Evolutionary conservation across 208 protist genomes (phyloP), one percentile per base, ranked within the genome.

Genomic region (Crithidia sp.): DNA sequence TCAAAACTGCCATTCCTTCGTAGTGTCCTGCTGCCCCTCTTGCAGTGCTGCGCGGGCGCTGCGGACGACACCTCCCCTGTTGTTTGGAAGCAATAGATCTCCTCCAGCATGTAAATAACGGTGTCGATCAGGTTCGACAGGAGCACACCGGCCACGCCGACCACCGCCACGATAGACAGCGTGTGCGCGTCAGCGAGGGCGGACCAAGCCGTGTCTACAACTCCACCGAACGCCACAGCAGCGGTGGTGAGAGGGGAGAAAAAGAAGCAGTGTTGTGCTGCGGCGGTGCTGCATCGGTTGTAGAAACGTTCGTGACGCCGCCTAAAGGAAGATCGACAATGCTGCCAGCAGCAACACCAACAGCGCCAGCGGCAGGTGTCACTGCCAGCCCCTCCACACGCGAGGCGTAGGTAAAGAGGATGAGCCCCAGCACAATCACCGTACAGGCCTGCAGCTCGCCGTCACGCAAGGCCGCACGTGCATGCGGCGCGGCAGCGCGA

Each of bases 11-110:
- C 28, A 28, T 28, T 28, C 28, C 28, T 28, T 28, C 28, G 28
- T 28, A 28, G 28, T 28, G 28, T 28, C 28, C 28, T 14, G 45
- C 45, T 13, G 0, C 45, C 45, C 45, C 2, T 2, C 45, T 49
- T 49, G 45, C 44, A 10, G 19, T 17, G 62, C 17, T 36, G 14
- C 45, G 45, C 45, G 12, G 9, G 9, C 45, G 45, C 9, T 49
- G 9, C 45, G 12, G 45, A 13, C 45, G 45, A 13, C 9, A 14
- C 45, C 45, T 10, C 28, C 8, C 41, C 54, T 0, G 66, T 44
- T 13, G 68, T 53, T 17, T 71, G 64, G 37, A 93, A 89, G 68
- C 83, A 88, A 43, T 85, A 79, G n/a, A 81, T 74, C 67, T 93
- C 88, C 55, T 93, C 81, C 12, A 77, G 47, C 5, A 83, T 36